Conservation (phyloP, 2,329 filamentous ascomycete species). For the Kalaharituber pfeilii region DNA sequence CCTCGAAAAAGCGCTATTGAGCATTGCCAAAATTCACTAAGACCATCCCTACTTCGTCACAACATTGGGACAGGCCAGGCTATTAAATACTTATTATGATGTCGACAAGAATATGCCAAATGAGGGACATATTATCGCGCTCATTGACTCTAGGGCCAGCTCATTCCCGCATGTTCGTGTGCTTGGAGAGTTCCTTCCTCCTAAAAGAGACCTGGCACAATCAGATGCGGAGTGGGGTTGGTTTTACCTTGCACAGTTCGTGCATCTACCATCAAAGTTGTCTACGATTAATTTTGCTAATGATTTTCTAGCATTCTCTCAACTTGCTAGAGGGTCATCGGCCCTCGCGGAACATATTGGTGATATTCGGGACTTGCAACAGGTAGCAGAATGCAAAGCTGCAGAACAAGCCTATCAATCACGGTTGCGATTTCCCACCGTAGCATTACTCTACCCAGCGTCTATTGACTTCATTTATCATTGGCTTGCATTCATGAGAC, state of each 20-base stretch:
- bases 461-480: slow-evolving; percentile 40
- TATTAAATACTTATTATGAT: background rate
- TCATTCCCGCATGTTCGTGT: background rate
- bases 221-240: background rate
- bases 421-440: slow-evolving; percentile 19
- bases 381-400: background rate
- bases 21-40: background rate
- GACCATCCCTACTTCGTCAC: background rate
- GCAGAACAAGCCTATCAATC: background rate
- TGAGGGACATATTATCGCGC: background rate
- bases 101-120: background rate
- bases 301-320: background rate
- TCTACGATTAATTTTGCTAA: background rate
- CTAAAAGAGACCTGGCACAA: no score
- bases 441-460: slow-evolving; percentile 41
- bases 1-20: background rate
- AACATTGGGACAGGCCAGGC: background rate
- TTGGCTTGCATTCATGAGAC: slow-evolving; percentile 41
- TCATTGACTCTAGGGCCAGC: background rate
- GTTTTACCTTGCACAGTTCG: background rate
- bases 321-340: background rate
- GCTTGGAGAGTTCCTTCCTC: background rate
- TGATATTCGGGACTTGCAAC: background rate
- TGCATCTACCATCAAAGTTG: background rate
- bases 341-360: background rate